Conservation (phyloP, 805 yeast genomes). For the Metschnikowia rubicola region DNA sequence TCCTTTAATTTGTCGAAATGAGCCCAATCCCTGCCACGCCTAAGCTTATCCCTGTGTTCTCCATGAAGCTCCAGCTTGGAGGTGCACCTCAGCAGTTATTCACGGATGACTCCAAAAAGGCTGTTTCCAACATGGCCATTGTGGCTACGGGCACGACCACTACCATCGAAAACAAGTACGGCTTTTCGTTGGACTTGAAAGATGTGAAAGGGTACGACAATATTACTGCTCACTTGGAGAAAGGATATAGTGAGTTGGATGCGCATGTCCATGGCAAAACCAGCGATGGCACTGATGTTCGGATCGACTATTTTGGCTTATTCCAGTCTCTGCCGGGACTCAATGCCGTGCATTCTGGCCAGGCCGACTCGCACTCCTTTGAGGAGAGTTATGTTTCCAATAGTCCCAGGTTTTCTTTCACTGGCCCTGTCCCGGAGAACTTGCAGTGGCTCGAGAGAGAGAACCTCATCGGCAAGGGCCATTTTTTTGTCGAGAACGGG, state of each 20-base stretch:
- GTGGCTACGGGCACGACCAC: conserved; percentile 28
- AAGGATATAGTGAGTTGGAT: conserved; percentile 36
- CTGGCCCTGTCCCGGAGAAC: conserved; percentile 40
- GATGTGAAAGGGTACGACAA: conserved; percentile 46
- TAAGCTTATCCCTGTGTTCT: conserved; percentile 30
- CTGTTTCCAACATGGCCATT: conserved; percentile 21
- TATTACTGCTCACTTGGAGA: conserved; percentile 32
- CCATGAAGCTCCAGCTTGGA: conserved; percentile 26
- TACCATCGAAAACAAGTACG: conserved; percentile 29
- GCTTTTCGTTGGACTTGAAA: conserved; percentile 28
- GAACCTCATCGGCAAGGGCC: conserved; percentile 56
- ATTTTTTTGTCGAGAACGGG: conserved; percentile 47
- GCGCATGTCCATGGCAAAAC: conserved; percentile 49
- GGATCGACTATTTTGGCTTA: conserved; percentile 48
- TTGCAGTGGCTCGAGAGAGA: conserved; percentile 49
- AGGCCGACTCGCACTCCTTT: conserved; percentile 30
- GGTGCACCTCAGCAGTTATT: conserved; percentile 21
- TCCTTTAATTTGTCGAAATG: background rate
- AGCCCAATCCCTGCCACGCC: conserved; percentile 22
- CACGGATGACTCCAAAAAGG: conserved; percentile 16
- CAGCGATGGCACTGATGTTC: conserved; percentile 40
- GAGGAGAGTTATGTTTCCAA: conserved; percentile 48
- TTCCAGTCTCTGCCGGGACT: conserved; percentile 34
- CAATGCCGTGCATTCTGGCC: conserved; percentile 35
- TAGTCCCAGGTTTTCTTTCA: conserved; percentile 45